These are phyloP conservation scores for Zygoascus hellenicus DNA, from an alignment of 1,139 yeast species.

Conservation along the genomic window DNA sequence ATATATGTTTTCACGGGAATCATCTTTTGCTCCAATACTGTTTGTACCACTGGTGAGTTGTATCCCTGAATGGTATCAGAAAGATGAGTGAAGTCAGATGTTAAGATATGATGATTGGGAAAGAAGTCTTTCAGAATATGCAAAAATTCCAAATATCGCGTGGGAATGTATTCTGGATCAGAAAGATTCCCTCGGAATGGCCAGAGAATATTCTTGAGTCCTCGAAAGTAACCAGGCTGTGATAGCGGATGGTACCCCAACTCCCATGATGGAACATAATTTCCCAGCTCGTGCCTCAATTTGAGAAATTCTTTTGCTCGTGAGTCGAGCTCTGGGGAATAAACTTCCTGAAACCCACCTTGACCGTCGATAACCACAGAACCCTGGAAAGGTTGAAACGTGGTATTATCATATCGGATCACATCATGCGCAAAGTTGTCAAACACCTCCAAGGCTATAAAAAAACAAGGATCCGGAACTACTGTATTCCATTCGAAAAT, in stretches of 20 bases:
- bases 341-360: conserved; percentile 75
- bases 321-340: conserved; percentile 59
- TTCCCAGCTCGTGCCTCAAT: conserved; percentile 46
- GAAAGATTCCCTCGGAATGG: conserved; percentile 69
- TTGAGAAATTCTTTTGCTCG: conserved; percentile 52
- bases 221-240: conserved; percentile 31
- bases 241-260: conserved; percentile 37
- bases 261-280: conserved; percentile 29
- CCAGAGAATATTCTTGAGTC: conserved; percentile 36
- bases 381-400: conserved; percentile 71
- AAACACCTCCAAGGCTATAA: conserved; percentile 77
- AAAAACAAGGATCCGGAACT: conserved; percentile 68
- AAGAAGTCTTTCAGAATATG: conserved; percentile 57
- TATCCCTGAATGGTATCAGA: conserved; percentile 61
- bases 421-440: conserved; percentile 84
- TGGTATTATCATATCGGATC: conserved; percentile 62
- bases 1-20: conserved; percentile 67
- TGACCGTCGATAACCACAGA: conserved; percentile 67
- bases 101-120: conserved; percentile 67
- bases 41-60: conserved; percentile 79
- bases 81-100: conserved; percentile 67
- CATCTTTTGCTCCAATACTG: conserved; percentile 62
- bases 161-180: conserved; percentile 77
- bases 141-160: conserved; percentile 62
- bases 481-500: conserved; percentile 66